Conservation (phyloP, 352 stramenopile species). For the Globisporangium lucens region DNA sequence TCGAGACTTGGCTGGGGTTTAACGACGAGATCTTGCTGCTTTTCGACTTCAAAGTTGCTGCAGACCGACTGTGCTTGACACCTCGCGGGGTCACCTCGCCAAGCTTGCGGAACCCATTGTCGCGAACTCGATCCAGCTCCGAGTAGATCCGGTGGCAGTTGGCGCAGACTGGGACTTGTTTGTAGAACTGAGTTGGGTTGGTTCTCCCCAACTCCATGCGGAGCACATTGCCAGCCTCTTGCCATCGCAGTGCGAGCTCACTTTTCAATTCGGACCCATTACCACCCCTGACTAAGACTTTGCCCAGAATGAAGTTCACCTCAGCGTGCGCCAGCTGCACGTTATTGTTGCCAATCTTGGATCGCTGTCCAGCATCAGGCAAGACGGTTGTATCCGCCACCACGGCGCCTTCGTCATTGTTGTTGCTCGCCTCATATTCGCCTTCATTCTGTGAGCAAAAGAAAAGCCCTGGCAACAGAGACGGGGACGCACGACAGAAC, state of each 20-base stretch:
- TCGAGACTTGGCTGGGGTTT: neutral
- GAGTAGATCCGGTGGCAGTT: conserved; percentile 78
- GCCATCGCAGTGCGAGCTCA: conserved; percentile 44
- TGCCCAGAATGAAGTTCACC: conserved; percentile 41
- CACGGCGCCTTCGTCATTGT: conserved; percentile 10
- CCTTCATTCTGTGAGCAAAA: conserved; percentile 10
- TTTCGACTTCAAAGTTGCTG: neutral
- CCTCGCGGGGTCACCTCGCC: neutral
- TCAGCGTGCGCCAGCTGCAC: conserved; percentile 60
- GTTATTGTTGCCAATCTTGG: conserved; percentile 78
- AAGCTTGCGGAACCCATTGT: conserved; percentile 38
- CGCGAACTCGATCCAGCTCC: conserved; percentile 46
- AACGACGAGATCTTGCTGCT: neutral
- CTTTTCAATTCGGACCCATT: conserved; percentile 12
- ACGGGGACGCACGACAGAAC: conserved; percentile 46
- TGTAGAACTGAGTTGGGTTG: conserved; percentile 76
- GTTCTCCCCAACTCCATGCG: conserved; percentile 57
- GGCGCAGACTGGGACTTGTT: conserved; percentile 63
- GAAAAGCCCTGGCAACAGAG: conserved; percentile 36
- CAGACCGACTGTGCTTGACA: neutral
- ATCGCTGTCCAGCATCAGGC: conserved; percentile 45
- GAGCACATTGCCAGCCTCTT: conserved; percentile 60
- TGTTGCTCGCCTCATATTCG: neutral
- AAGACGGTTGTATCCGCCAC: conserved; percentile 20
- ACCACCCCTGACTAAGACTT: neutral